Evolutionary conservation across 2,329 filamentous ascomycete genomes (phyloP).

Genomic region (Arthrobotrys entomopaga): DNA sequence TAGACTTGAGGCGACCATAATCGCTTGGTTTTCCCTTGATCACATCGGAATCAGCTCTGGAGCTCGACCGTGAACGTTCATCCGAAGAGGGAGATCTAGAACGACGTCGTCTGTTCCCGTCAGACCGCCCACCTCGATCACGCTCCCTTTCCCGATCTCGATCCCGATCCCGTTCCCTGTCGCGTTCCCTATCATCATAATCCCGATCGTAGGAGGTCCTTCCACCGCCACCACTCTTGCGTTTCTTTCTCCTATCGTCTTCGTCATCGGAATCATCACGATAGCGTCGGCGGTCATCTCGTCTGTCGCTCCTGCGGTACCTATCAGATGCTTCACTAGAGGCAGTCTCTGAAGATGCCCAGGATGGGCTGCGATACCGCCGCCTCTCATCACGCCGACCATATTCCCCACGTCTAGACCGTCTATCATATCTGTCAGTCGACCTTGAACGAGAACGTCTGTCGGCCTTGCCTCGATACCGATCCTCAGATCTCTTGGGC

Average conservation of each 20-base stretch:
- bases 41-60: conserved; percentile 49
- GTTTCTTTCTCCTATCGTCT: conserved; percentile 36
- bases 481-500: conserved; percentile 60
- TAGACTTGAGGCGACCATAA: conserved; percentile 47
- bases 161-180: conserved; percentile 16
- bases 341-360: conserved; percentile 56
- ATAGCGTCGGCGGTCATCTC: conserved; percentile 43
- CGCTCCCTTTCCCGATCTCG: conserved; percentile 27
- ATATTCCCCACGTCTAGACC: conserved; percentile 31
- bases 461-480: conserved; percentile 56
- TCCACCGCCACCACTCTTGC: conserved; percentile 30
- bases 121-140: conserved; percentile 34
- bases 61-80: conserved; percentile 52
- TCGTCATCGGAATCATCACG: conserved; percentile 35
- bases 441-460: conserved; percentile 59
- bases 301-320: conserved; percentile 22
- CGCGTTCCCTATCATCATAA: conserved; percentile 26
- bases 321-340: conserved; percentile 55
- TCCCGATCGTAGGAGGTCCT: conserved; percentile 31
- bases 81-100: conserved; percentile 52
- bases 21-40: conserved; percentile 47
- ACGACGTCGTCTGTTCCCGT: conserved; percentile 40
- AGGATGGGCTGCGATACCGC: conserved; percentile 38
- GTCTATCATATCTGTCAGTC: conserved; percentile 42
- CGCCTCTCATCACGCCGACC: conserved; percentile 44